These are phyloP conservation scores for Phalaenopsis aphrodite DNA, from an alignment of 106 monocot species.

Conservation along the genomic window DNA sequence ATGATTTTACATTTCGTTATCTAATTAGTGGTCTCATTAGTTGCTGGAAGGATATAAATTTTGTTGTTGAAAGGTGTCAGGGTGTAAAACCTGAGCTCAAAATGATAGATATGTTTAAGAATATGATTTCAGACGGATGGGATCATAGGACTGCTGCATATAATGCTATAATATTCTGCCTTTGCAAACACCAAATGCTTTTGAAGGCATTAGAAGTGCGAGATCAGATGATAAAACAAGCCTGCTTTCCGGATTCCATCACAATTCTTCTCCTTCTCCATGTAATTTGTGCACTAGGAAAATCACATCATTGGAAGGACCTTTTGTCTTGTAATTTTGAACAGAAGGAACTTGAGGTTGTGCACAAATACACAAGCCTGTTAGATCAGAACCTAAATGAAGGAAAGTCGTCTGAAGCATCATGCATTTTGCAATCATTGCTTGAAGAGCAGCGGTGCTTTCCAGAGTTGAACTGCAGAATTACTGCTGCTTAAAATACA, in stretches of 20 bases:
- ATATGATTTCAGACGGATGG: conserved; percentile 59
- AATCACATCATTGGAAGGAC: conserved; percentile 39
- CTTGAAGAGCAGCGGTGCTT: conserved; percentile 14
- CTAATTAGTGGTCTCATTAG: conserved; percentile 57
- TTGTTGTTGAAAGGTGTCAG: background rate
- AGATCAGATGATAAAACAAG: conserved; percentile 57
- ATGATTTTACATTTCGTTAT: conserved; percentile 69
- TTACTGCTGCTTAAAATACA: background rate
- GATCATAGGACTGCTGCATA: conserved; percentile 55
- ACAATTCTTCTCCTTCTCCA: conserved; percentile 60
- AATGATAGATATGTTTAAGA: conserved; percentile 41
- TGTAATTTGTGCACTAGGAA: conserved; percentile 65
- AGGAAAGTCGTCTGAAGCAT: conserved; percentile 37
- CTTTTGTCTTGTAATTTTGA: conserved; percentile 40
- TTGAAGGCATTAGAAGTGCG: conserved; percentile 48
- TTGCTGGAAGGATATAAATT: conserved; percentile 6
- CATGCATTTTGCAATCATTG: conserved; percentile 39
- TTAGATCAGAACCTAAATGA: conserved; percentile 30
- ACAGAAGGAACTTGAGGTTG: conserved; percentile 38
- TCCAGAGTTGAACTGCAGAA: background rate
- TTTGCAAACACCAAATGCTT: conserved; percentile 81
- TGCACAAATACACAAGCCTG: conserved; percentile 35
- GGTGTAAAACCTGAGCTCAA: background rate
- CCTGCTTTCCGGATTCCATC: conserved; percentile 37
- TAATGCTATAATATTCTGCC: conserved; percentile 64